These are phyloP conservation scores for Pseudogymnoascus sp. DNA, from an alignment of 2,329 filamentous ascomycete species.

Conservation along the genomic window DNA sequence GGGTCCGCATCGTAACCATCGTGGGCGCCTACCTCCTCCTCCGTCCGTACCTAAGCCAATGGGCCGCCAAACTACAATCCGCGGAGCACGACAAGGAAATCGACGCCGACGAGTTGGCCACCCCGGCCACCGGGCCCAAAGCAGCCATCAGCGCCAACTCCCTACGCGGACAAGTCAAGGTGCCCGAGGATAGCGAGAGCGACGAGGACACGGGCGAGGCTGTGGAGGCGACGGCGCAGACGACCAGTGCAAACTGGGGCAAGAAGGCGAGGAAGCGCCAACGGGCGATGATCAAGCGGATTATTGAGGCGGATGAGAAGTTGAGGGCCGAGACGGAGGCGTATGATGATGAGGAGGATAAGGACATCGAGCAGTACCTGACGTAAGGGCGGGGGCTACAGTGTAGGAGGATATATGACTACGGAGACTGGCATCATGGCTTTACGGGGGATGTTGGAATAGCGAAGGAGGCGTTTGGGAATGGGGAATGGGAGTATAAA, in stretches of 20 bases:
- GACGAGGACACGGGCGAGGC: constrained; percentile 42
- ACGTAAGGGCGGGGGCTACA: constrained; percentile 40
- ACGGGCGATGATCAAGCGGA: constrained; percentile 58
- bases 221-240: constrained; percentile 36
- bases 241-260: constrained; percentile 50
- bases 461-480: background rate
- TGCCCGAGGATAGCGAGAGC: constrained; percentile 48
- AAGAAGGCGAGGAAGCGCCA: constrained; percentile 65
- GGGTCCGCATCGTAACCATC: constrained; percentile 65
- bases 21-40: constrained; percentile 68
- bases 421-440: background rate
- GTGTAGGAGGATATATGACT: background rate
- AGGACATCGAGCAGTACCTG: constrained; percentile 69
- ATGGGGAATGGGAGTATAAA: background rate
- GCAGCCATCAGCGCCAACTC: constrained; percentile 59
- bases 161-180: constrained; percentile 50
- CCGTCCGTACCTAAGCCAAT: constrained; percentile 67
- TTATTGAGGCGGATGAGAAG: constrained; percentile 56
- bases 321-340: constrained; percentile 46
- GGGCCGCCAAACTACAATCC: constrained; percentile 57
- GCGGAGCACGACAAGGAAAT: constrained; percentile 51
- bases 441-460: background rate
- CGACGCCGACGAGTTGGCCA: constrained; percentile 36
- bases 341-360: constrained; percentile 61
- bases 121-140: constrained; percentile 34